Percentiles rank a stretch among this genome's conserved stretches.
Evolutionary conservation across 2,329 filamentous ascomycete species (phyloP).

Genomic region (Penicillium sp.): DNA sequence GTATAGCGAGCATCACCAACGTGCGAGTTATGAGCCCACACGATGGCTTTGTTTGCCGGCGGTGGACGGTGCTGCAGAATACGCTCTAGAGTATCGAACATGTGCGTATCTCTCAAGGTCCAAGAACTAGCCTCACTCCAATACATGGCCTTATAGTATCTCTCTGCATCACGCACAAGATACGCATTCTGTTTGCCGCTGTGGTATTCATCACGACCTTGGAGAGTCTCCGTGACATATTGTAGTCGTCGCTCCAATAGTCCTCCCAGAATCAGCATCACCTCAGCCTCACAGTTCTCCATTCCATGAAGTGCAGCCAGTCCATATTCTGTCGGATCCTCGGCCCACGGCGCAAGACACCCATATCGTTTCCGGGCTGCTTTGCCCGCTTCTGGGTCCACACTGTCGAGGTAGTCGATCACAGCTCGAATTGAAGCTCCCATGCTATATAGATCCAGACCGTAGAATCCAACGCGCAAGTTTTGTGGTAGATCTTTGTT

Average conservation of each 20-base stretch:
- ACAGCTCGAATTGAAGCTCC: slow-evolving; percentile 49
- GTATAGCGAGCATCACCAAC: slow-evolving; percentile 56
- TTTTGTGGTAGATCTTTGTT: slow-evolving; percentile 38
- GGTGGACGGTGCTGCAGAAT: slow-evolving; percentile 44
- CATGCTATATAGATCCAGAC: slow-evolving; percentile 56
- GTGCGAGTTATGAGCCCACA: slow-evolving; percentile 58
- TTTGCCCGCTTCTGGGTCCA: slow-evolving; percentile 47
- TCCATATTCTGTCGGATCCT: slow-evolving; percentile 53
- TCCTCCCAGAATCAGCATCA: slow-evolving; percentile 49
- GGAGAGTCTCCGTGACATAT: slow-evolving; percentile 31
- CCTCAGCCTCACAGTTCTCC: slow-evolving; percentile 48
- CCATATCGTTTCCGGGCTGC: slow-evolving; percentile 49
- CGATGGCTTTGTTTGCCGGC: slow-evolving; percentile 46
- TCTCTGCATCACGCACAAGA: slow-evolving; percentile 51
- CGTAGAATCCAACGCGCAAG: slow-evolving; percentile 48
- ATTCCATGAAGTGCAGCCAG: slow-evolving; percentile 44
- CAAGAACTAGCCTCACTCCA: slow-evolving; percentile 51
- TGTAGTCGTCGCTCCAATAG: slow-evolving; percentile 47
- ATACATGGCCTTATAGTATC: slow-evolving; percentile 57
- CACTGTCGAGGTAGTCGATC: slow-evolving; percentile 49
- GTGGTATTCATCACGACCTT: slow-evolving; percentile 51
- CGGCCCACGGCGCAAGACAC: slow-evolving; percentile 51
- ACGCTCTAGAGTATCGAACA: slow-evolving; percentile 52
- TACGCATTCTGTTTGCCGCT: slow-evolving; percentile 54
- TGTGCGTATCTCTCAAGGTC: slow-evolving; percentile 55